Conservation (phyloP, 139 green algal species). For the Trebouxia sp. region DNA sequence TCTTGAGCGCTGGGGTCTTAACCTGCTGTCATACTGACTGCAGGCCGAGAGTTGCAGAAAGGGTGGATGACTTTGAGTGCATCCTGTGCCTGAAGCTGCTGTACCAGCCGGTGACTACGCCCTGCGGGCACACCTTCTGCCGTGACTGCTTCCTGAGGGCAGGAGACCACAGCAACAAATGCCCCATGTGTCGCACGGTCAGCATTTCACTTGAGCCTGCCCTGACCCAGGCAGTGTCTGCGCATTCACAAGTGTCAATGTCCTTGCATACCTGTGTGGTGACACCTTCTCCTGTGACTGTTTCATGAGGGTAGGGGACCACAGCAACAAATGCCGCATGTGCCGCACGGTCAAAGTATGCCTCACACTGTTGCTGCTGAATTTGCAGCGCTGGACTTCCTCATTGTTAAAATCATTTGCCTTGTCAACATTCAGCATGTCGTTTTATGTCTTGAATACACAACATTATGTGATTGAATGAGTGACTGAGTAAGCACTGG, state of each 20-base stretch:
- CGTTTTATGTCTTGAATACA: not conserved
- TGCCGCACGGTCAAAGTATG: not conserved
- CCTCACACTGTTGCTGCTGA: not conserved
- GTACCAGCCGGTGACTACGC: constrained; percentile 88
- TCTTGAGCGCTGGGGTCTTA: constrained; percentile 67
- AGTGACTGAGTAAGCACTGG: not conserved
- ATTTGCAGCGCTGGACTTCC: not conserved
- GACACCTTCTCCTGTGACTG: not conserved
- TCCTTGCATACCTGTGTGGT: no score
- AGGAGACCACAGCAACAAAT: constrained; percentile 79
- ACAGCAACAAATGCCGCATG: not conserved
- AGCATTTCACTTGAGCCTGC: not conserved
- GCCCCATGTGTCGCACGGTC: constrained; percentile 80
- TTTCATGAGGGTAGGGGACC: not conserved
- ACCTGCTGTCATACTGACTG: constrained; percentile 53
- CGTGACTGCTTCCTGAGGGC: constrained; percentile 69
- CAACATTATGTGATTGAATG: not conserved
- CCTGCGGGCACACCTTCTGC: constrained; percentile 91
- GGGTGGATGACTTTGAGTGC: constrained; percentile 66
- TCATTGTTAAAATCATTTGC: not conserved
- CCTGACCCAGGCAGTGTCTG: not conserved
- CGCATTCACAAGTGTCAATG: not conserved
- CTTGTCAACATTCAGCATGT: not conserved
- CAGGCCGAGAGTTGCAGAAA: constrained; percentile 15
- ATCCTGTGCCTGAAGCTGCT: constrained; percentile 87